Base-by-base conservation (phyloP, 345 rosid genomes). In the Citrus maxima region DNA sequence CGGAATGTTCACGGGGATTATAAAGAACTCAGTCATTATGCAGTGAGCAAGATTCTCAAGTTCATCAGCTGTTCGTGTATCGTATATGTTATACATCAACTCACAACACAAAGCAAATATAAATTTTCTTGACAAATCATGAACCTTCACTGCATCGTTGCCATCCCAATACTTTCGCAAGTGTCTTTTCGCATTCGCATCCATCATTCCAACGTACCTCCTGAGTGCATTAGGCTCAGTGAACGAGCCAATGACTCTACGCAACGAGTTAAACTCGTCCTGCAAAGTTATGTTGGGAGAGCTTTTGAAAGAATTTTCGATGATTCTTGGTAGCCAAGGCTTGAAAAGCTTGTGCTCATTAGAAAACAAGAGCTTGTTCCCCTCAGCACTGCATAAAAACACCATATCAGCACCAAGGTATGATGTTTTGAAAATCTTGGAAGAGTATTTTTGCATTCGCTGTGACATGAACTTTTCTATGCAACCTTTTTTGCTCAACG, bases 371-470 rank as follows among this genome's bases (percentile, higher is more conserved):
- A 70, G 63, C 70, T 74, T 82, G 72, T 82, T 73, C 24, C 75
- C 79, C 3, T 74, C n/a, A 9, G 79, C 72, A 1, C 81, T 70
- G 49, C 81, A 74, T 13, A 82, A 62, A 78, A 9, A 82, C 65
- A 4, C 75, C 61, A 10, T 18, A 16, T 16, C 34, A 28, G 32
- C n/a, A 0, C 68, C 68, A 30, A 64, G 68, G 34, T 64, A 64
- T 2, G 68, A 64, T 7, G 68, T 64, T 27, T 28, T 64, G 68
- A 64, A 64, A 32, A 64, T 19, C 68, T 30, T 64, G 38, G 71
- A 4, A 0, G 78, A 73, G 61, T 51, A 69, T 5, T 55, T 67
- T 4, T 5, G 25, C 25, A 46, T 62, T 16, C 79, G 51, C 0
- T 82, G 49, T 0, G 19, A 35, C 1, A 77, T 2, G 16, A 78